Evolutionary conservation across 257 asterid species (phyloP).

Genomic region (Solanum arcanum): DNA sequence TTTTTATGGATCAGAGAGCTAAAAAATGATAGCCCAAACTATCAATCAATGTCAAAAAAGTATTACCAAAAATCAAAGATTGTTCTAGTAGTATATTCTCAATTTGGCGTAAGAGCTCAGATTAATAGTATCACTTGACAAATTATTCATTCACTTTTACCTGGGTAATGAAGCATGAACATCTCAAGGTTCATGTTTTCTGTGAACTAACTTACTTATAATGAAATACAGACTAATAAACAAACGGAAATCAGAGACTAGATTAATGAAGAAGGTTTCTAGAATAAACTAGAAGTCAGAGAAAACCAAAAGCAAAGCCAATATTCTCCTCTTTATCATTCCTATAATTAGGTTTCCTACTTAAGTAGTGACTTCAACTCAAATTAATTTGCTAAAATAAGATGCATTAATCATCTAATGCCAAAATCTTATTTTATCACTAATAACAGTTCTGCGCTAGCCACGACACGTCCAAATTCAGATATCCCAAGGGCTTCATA

Average conservation of each 20-base stretch:
- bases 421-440: neutral
- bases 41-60: neutral
- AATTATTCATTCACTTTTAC: neutral
- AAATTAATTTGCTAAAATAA: neutral
- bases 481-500: neutral
- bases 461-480: neutral
- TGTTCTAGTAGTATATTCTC: neutral
- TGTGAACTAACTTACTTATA: neutral
- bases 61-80: neutral
- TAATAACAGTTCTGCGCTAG: neutral
- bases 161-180: neutral
- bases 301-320: neutral
- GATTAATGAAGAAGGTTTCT: neutral
- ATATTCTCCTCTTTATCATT: neutral
- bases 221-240: neutral
- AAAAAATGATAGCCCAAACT: neutral
- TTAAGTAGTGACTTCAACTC: neutral
- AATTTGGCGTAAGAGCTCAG: neutral
- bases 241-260: neutral
- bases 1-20: neutral
- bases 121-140: too few relatives aligned
- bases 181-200: neutral
- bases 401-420: neutral
- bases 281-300: neutral
- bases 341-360: neutral